Percentiles rank a stretch among this genome's conserved stretches.
phyloP scores from a whole-genome alignment of 768 basidiomycete genomes.

The Gloeophyllum trabeum region DNA sequence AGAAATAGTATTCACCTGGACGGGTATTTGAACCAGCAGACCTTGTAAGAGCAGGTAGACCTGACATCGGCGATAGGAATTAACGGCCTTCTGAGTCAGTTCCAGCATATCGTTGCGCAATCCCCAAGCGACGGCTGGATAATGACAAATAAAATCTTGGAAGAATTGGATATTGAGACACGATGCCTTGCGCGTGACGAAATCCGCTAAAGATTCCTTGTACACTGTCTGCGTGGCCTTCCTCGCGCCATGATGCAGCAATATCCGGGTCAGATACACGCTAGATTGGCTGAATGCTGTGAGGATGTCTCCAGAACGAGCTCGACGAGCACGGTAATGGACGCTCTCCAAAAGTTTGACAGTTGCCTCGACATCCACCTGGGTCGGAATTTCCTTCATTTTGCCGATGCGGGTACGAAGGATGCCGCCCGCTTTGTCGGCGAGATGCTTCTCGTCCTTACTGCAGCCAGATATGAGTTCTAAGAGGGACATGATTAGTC shows the following conservation, averaged over 20 bases:
- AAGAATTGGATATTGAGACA: conserved; percentile 65
- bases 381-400: conserved; percentile 51
- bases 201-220: conserved; percentile 58
- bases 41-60: conserved; percentile 60
- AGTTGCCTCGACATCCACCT: conserved; percentile 31
- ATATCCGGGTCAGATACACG: conserved; percentile 53
- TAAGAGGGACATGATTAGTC: conserved; percentile 65
- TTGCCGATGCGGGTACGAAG: conserved; percentile 66
- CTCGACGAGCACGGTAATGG: conserved; percentile 62
- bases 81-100: conserved; percentile 48
- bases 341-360: conserved; percentile 44
- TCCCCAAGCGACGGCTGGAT: conserved; percentile 53
- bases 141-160: conserved; percentile 62
- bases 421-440: conserved; percentile 78
- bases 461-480: conserved; percentile 58
- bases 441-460: conserved; percentile 77
- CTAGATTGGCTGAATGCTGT: conserved; percentile 56
- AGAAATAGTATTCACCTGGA: too few relatives aligned
- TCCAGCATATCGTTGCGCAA: conserved; percentile 51
- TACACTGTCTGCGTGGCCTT: conserved; percentile 43
- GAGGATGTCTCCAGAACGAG: conserved; percentile 51
- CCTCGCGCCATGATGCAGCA: conserved; percentile 25
- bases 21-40: conserved; percentile 44
- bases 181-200: conserved; percentile 72
- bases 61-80: conserved; percentile 68